Evolutionary conservation across 1,284 basidiomycete species (phyloP).

Genomic region (Cryptococcus sp.): DNA sequence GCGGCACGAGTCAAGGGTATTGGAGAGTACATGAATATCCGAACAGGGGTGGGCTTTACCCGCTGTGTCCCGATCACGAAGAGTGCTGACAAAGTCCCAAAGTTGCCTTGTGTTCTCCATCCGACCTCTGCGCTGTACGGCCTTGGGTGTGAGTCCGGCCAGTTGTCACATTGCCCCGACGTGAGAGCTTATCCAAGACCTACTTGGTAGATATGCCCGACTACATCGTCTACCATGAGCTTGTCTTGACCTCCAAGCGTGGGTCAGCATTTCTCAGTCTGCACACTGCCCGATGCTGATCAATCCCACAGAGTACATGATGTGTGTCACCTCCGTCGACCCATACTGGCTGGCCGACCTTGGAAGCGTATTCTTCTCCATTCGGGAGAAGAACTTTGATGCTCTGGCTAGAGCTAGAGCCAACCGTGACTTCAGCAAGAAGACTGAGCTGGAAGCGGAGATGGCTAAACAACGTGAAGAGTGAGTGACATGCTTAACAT

Average conservation of each 20-base stretch:
- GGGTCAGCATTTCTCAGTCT: conserved; percentile 4
- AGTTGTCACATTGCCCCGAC: not conserved
- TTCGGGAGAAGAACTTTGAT: conserved; percentile 92
- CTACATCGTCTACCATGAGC: conserved; percentile 94
- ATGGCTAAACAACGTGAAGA: conserved; percentile 82
- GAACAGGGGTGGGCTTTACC: conserved; percentile 65
- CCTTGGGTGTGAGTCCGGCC: conserved; percentile 71
- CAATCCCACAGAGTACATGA: conserved; percentile 72
- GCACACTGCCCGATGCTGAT: conserved; percentile 4
- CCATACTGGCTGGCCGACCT: conserved; percentile 93
- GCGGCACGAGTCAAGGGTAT: conserved; percentile 97
- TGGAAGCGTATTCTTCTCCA: conserved; percentile 90
- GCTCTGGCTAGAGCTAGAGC: conserved; percentile 64
- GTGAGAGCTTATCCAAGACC: conserved; percentile 7
- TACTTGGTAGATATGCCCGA: conserved; percentile 78
- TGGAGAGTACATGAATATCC: conserved; percentile 95
- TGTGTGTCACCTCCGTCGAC: conserved; percentile 90
- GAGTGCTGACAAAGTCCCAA: conserved; percentile 5
- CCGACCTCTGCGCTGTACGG: conserved; percentile 96
- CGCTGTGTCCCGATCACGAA: conserved; percentile 6
- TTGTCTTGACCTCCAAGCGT: conserved; percentile 86
- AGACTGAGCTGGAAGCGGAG: conserved; percentile 78
- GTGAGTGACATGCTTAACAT: conserved; percentile 54
- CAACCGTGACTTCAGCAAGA: conserved; percentile 83
- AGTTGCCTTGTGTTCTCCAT: conserved; percentile 62